Evolutionary conservation across 139 green algal genomes (phyloP).

Genomic region (Desmodesmus armatus): DNA sequence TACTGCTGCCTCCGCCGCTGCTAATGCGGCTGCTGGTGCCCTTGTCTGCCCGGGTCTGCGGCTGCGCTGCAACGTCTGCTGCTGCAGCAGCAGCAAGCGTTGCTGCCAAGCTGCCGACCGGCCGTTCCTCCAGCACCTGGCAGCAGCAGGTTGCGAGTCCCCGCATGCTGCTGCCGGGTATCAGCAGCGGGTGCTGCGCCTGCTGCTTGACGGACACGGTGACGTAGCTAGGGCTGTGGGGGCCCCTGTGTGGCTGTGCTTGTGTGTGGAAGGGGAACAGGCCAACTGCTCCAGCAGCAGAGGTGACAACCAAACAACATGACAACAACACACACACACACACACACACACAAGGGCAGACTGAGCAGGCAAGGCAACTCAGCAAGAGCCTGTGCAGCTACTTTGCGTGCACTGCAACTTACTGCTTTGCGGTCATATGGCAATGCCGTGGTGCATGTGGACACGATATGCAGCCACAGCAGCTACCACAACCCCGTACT

Average conservation of each 20-base stretch:
- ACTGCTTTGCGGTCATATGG: no score
- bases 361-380: not conserved
- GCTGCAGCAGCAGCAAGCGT: slow-evolving; percentile 3
- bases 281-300: no score
- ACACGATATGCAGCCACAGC: no score
- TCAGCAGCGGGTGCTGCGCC: slow-evolving; percentile 73
- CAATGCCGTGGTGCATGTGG: no score
- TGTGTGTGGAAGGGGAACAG: slow-evolving; percentile 90
- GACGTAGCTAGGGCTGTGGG: slow-evolving; percentile 64
- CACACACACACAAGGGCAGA: not conserved
- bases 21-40: no score
- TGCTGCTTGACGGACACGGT: slow-evolving; percentile 79
- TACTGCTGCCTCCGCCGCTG: not conserved
- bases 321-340: not conserved
- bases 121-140: slow-evolving; percentile 78
- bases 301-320: no score
- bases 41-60: not conserved
- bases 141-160: slow-evolving; percentile 83
- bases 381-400: not conserved
- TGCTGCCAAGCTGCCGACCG: slow-evolving; percentile 40
- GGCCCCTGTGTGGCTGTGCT: slow-evolving; percentile 45
- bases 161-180: slow-evolving; percentile 59
- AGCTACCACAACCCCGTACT: no score
- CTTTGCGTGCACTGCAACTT: no score
- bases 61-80: slow-evolving; percentile 7